These are phyloP conservation scores for Globisporangium megalacanthum DNA, from an alignment of 352 stramenopile genomes.

Conservation along the genomic window DNA sequence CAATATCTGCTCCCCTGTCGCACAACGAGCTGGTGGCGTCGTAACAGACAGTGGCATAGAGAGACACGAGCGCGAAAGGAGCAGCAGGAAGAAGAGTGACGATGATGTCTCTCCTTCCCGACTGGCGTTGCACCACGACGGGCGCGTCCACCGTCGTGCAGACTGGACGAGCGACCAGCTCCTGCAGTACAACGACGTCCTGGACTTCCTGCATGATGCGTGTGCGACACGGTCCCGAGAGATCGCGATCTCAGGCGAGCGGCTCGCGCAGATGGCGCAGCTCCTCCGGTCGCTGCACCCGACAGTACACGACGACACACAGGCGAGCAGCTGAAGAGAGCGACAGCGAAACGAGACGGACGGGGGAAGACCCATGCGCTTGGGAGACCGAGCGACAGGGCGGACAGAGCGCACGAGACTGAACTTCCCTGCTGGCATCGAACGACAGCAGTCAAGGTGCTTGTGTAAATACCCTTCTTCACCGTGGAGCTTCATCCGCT, in stretches of 20 bases:
- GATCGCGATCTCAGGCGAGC: constrained; percentile 26
- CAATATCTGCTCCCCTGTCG: constrained; percentile 28
- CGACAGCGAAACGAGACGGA: too few relatives aligned
- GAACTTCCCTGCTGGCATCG: too few relatives aligned
- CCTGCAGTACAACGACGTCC: constrained; percentile 31
- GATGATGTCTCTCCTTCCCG: not conserved
- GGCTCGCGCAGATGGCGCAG: constrained; percentile 39
- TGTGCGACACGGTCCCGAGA: constrained; percentile 19
- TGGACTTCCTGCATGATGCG: constrained; percentile 32
- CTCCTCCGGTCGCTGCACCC: constrained; percentile 37
- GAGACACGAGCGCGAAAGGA: not conserved
- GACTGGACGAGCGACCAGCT: constrained; percentile 21
- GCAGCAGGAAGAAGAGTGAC: not conserved
- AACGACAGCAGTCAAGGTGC: too few relatives aligned
- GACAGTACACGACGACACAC: not conserved
- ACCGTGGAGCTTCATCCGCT: too few relatives aligned
- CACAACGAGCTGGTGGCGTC: not conserved
- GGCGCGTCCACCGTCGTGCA: not conserved
- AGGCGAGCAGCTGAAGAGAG: too few relatives aligned
- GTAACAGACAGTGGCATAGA: not conserved
- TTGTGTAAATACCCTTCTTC: too few relatives aligned
- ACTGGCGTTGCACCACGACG: too few relatives aligned
- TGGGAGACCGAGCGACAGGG: too few relatives aligned
- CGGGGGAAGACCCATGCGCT: too few relatives aligned
- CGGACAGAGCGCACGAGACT: too few relatives aligned